Percentiles rank a stretch among this genome's conserved stretches.
Conservation (phyloP, 2,329 filamentous ascomycete genomes). For the Annulohypoxylon truncatum region DNA sequence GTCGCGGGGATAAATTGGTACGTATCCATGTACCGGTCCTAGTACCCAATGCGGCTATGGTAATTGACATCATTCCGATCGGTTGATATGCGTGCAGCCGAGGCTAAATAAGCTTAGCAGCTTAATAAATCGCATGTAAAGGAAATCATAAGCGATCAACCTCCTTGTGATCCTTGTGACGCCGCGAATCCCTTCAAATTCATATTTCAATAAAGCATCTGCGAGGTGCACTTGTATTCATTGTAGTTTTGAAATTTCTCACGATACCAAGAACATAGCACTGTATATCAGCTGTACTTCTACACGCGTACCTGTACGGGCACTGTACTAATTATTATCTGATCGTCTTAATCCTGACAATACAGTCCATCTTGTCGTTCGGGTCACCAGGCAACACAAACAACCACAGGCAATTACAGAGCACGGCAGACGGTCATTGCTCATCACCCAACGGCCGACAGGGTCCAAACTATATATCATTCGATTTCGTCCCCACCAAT, state of each 20-base stretch:
- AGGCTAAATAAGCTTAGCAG: constrained; percentile 31
- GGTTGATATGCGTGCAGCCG: constrained; percentile 29
- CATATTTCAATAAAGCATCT: neutral
- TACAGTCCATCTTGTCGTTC: neutral
- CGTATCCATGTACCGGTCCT: constrained; percentile 22
- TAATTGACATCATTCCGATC: constrained; percentile 36
- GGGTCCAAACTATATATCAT: neutral
- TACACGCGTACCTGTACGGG: neutral
- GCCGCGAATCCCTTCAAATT: constrained; percentile 13
- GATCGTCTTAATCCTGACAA: neutral
- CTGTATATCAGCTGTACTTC: neutral
- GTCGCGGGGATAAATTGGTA: constrained; percentile 8
- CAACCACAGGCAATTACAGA: neutral
- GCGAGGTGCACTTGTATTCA: neutral
- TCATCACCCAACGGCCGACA: neutral
- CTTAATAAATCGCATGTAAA: constrained; percentile 12
- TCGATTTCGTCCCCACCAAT: neutral
- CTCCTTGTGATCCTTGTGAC: constrained; percentile 9
- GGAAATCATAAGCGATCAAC: neutral
- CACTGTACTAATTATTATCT: neutral
- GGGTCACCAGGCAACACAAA: neutral
- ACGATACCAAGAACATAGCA: neutral
- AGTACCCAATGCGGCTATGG: constrained; percentile 7
- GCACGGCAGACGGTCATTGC: neutral
- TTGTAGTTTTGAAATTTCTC: neutral